Percentiles rank a stretch among this genome's conserved stretches.
Evolutionary conservation across 140 eudicot genomes (phyloP).

Genomic region (Bidens hawaiensis): DNA sequence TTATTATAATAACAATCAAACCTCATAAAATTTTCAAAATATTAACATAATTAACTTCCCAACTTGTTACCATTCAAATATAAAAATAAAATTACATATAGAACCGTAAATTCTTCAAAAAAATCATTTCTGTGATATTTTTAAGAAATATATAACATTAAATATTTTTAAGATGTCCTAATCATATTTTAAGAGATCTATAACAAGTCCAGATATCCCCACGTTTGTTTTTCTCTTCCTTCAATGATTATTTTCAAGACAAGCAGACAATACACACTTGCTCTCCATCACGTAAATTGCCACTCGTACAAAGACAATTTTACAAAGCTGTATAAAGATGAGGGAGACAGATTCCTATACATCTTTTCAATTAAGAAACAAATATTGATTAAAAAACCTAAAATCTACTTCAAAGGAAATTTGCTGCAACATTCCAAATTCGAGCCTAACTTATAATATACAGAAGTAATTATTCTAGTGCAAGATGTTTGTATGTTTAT

Average conservation of each 20-base stretch:
- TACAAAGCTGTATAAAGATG: constrained; percentile 12
- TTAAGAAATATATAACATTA: no score
- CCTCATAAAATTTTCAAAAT: no score
- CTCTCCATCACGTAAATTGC: constrained; percentile 5
- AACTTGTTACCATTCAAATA: no score
- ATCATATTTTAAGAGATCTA: not conserved
- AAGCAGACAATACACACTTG: constrained; percentile 17
- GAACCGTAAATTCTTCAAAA: not conserved
- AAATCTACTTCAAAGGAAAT: not conserved
- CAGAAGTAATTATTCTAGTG: no score
- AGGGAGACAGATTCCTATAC: not conserved
- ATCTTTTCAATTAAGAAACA: not conserved
- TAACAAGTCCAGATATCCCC: not conserved
- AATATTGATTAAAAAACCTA: not conserved
- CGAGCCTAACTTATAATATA: no score
- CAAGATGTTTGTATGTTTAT: no score
- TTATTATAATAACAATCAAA: no score
- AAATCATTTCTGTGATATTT: no score
- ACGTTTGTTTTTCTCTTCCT: constrained; percentile 21
- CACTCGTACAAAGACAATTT: constrained; percentile 10
- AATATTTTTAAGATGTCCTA: no score
- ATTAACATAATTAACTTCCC: no score
- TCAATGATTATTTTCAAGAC: constrained; percentile 16
- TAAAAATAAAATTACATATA: no score
- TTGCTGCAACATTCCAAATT: no score